A percentile compares a stretch with the other conserved stretches of the same genome.
Evolutionary conservation across 2,329 filamentous ascomycete genomes (phyloP).

Genomic region (Sporothrix variecibatus): DNA sequence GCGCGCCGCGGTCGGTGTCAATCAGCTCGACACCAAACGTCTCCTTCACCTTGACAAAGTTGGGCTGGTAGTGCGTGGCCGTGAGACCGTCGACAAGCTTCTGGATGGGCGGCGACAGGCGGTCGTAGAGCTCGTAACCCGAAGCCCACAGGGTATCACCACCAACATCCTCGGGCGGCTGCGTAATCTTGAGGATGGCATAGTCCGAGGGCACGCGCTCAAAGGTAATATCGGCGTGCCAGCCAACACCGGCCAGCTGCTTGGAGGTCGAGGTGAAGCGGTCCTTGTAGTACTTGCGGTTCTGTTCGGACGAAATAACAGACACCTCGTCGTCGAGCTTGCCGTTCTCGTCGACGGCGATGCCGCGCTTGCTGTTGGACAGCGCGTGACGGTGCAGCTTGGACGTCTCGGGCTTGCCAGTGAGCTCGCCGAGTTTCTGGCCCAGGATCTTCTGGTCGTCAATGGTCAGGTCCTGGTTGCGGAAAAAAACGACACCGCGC

Average conservation of each 20-base stretch:
- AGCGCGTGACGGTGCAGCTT: constrained; percentile 50
- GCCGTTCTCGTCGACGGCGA: constrained; percentile 47
- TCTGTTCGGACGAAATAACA: constrained; percentile 49
- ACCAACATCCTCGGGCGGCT: constrained; percentile 46
- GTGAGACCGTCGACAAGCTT: constrained; percentile 36
- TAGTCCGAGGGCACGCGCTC: constrained; percentile 51
- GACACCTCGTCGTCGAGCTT: constrained; percentile 52
- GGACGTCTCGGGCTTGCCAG: constrained; percentile 48
- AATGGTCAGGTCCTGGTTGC: constrained; percentile 57
- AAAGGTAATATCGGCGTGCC: constrained; percentile 54
- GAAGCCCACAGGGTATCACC: constrained; percentile 65
- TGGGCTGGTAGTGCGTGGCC: constrained; percentile 38
- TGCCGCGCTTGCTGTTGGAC: constrained; percentile 49
- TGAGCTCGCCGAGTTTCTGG: constrained; percentile 50
- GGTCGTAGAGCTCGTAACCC: constrained; percentile 62
- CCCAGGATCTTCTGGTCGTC: constrained; percentile 55
- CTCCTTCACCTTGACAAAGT: constrained; percentile 39
- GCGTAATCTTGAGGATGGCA: constrained; percentile 46
- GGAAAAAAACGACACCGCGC: constrained; percentile 67
- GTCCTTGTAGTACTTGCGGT: constrained; percentile 43
- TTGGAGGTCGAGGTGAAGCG: constrained; percentile 36
- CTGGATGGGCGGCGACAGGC: constrained; percentile 36
- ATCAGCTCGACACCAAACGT: constrained; percentile 43
- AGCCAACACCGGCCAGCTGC: constrained; percentile 41
- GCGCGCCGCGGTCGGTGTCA: constrained; percentile 35